phyloP scores from a whole-genome alignment of 192 early-diverging fungal species.

The Backusella morwellensis region DNA sequence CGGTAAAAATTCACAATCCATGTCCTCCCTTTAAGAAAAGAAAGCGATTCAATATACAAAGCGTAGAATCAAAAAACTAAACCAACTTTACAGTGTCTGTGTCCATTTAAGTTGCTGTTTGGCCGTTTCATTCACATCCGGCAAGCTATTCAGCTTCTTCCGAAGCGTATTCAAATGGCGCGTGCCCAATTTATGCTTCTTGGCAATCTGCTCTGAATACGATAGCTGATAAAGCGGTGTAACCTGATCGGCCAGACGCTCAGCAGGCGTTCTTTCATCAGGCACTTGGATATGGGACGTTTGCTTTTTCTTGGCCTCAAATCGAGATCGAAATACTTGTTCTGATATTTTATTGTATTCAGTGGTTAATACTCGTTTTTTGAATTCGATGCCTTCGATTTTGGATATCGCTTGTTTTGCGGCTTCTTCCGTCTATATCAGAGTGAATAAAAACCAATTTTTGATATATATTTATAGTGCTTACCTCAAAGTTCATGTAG shows the following conservation, averaged over 20 bases:
- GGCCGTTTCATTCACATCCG: constrained; percentile 2
- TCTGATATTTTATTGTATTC: constrained; percentile 15
- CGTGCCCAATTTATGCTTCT: constrained; percentile 35
- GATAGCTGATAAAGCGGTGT: constrained; percentile 62
- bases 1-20: constrained; percentile 20
- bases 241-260: constrained; percentile 67
- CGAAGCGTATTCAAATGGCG: constrained; percentile 16
- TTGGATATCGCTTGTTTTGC: constrained; percentile 8
- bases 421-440: constrained; percentile 17
- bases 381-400: constrained; percentile 16
- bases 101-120: constrained; percentile 32
- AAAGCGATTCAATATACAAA: background rate
- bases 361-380: constrained; percentile 6
- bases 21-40: background rate
- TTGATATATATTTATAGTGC: too few relatives aligned
- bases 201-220: constrained; percentile 57
- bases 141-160: constrained; percentile 11
- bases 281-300: constrained; percentile 8
- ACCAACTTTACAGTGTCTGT: constrained; percentile 27
- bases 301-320: constrained; percentile 8
- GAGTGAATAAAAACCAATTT: too few relatives aligned
- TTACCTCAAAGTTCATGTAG: constrained; percentile 20
- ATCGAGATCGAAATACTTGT: background rate
- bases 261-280: constrained; percentile 44
- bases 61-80: background rate